Evolutionary conservation across 1,284 basidiomycete genomes (phyloP).

Genomic region (Rhodotorula sp.): DNA sequence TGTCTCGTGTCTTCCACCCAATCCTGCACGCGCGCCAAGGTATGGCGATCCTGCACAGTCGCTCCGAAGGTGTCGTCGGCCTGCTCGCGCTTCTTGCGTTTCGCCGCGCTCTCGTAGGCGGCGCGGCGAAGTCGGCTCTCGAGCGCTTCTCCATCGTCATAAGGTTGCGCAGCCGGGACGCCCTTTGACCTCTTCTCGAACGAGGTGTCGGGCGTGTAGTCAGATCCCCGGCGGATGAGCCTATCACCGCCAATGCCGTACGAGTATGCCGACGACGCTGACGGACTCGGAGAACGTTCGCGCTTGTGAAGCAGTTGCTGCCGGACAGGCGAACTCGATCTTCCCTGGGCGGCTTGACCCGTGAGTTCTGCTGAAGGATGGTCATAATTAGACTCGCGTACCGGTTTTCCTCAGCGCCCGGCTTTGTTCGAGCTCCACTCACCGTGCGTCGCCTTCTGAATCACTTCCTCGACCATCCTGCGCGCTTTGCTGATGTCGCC

Average conservation of each 20-base stretch:
- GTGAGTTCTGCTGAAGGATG: too few relatives aligned
- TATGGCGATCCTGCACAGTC: not conserved
- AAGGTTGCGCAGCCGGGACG: too few relatives aligned
- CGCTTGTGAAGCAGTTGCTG: too few relatives aligned
- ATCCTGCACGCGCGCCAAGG: not conserved
- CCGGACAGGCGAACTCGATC: too few relatives aligned
- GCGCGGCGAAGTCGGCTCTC: not conserved
- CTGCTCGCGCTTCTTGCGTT: not conserved
- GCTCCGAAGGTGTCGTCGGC: not conserved
- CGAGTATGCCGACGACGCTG: not conserved
- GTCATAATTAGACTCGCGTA: too few relatives aligned
- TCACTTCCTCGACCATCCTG: not conserved
- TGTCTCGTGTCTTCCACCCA: not conserved
- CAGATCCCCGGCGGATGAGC: not conserved
- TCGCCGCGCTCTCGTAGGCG: not conserved
- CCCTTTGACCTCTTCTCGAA: not conserved
- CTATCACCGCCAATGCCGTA: not conserved
- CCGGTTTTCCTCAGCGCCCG: too few relatives aligned
- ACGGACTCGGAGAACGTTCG: not conserved
- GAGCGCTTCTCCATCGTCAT: not conserved
- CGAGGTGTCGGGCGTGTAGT: not conserved
- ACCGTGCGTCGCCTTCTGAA: not conserved
- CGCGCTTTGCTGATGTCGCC: not conserved
- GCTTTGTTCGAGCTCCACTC: not conserved
- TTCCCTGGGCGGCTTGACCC: too few relatives aligned